phyloP scores from a whole-genome alignment of 306 rosid genomes.

The Astragalus glycyphyllos region DNA sequence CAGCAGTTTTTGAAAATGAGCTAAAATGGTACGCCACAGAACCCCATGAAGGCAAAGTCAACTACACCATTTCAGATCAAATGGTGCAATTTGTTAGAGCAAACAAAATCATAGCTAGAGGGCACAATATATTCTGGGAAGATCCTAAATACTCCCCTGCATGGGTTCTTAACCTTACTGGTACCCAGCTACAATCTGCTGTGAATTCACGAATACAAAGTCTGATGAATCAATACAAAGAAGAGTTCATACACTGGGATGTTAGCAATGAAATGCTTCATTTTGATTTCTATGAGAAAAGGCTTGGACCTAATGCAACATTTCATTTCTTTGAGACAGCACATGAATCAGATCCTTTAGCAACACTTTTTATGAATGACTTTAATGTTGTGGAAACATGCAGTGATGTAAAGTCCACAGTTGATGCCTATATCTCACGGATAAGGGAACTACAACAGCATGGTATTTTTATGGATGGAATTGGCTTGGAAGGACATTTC shows the following conservation, averaged over 20 bases:
- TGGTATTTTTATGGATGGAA: constrained; percentile 83
- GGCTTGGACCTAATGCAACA: constrained; percentile 76
- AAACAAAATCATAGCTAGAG: constrained; percentile 73
- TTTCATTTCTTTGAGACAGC: constrained; percentile 69
- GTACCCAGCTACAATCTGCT: constrained; percentile 56
- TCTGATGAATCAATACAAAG: constrained; percentile 72
- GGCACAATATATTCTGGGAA: constrained; percentile 97
- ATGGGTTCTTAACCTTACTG: constrained; percentile 79
- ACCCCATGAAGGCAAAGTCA: constrained; percentile 66
- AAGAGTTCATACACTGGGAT: constrained; percentile 91
- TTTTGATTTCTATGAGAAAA: constrained; percentile 84
- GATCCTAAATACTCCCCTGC: constrained; percentile 74
- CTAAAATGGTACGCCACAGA: constrained; percentile 97
- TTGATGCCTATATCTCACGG: constrained; percentile 65
- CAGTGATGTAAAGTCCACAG: constrained; percentile 73
- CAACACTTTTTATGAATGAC: constrained; percentile 86
- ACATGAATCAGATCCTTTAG: constrained; percentile 74
- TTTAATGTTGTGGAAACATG: constrained; percentile 95
- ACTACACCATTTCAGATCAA: constrained; percentile 70
- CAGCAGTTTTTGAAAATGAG: constrained; percentile 89
- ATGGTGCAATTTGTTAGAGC: constrained; percentile 77
- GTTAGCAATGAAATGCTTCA: constrained; percentile 98
- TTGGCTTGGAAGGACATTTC: constrained; percentile 92
- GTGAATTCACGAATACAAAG: constrained; percentile 66
- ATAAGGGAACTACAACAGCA: constrained; percentile 56